These are phyloP conservation scores for Ganoderma meredithae DNA, from an alignment of 1,284 basidiomycete species.

Conservation along the genomic window DNA sequence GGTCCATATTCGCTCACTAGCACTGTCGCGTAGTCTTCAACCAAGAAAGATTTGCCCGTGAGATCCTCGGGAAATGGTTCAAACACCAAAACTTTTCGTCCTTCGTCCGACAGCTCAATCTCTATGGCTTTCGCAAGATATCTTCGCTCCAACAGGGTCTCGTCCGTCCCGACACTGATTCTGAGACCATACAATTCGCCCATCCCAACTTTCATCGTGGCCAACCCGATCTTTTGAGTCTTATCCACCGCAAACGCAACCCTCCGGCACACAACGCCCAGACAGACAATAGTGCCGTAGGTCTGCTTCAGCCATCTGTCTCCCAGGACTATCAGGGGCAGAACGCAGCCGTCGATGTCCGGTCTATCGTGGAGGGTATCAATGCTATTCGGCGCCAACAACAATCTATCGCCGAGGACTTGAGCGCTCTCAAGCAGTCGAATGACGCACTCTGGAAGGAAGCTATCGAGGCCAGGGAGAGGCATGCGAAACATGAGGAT, in stretches of 20 bases:
- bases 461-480: conserved; percentile 77
- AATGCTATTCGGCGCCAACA: conserved; percentile 92
- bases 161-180: conserved; percentile 80
- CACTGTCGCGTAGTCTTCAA: conserved; percentile 73
- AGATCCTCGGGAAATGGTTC: conserved; percentile 94
- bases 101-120: conserved; percentile 96
- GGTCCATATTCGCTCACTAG: conserved; percentile 4
- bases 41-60: conserved; percentile 92
- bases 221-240: conserved; percentile 87
- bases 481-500: conserved; percentile 92
- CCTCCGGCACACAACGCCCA: conserved; percentile 38
- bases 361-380: conserved; percentile 83
- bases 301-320: conserved; percentile 35
- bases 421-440: conserved; percentile 88
- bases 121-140: conserved; percentile 97
- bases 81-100: conserved; percentile 96
- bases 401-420: conserved; percentile 84
- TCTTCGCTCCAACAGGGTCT: conserved; percentile 96
- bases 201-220: conserved; percentile 92
- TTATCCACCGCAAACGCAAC: conserved; percentile 84
- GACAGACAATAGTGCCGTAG: conserved; percentile 36
- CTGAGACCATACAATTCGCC: conserved; percentile 93
- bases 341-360: conserved; percentile 75
- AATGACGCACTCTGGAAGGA: conserved; percentile 96
- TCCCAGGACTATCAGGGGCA: conserved; percentile 39